These are phyloP conservation scores for Suillus subalutaceus DNA, from an alignment of 768 basidiomycete species.

Conservation along the genomic window DNA sequence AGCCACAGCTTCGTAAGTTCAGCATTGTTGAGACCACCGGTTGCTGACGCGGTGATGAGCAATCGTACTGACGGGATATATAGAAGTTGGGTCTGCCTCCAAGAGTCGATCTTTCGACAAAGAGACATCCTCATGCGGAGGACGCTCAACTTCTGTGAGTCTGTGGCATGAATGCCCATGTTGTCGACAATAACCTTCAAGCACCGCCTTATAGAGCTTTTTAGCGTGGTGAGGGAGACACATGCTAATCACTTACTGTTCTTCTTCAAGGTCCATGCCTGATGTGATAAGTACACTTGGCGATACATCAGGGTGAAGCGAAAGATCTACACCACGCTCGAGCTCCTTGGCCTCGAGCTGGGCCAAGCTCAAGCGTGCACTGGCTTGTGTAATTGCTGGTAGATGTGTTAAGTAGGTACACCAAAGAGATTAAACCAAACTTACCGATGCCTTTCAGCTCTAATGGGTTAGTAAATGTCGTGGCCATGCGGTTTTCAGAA, in stretches of 20 bases:
- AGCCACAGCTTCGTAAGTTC: background rate
- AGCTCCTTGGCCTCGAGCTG: constrained; percentile 24
- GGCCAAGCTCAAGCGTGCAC: constrained; percentile 24
- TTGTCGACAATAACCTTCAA: background rate
- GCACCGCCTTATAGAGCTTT: background rate
- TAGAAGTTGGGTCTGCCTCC: background rate
- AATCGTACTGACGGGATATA: background rate
- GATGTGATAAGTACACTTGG: constrained; percentile 14
- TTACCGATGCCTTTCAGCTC: constrained; percentile 13
- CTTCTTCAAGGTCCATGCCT: constrained; percentile 21
- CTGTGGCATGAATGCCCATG: background rate
- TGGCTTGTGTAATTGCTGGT: constrained; percentile 16
- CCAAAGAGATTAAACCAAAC: background rate
- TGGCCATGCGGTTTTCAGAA: background rate
- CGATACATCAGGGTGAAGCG: constrained; percentile 14
- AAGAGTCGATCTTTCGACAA: background rate
- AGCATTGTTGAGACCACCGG: background rate
- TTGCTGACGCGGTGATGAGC: background rate
- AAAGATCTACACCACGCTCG: background rate
- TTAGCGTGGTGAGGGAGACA: constrained; percentile 1
- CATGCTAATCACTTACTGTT: constrained; percentile 14
- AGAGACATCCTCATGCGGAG: background rate
- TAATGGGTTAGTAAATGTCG: constrained; percentile 21
- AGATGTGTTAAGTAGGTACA: background rate
- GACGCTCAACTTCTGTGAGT: background rate